Conservation (phyloP, 1,284 basidiomycete species). For the Microbotryomycetes sp. region DNA sequence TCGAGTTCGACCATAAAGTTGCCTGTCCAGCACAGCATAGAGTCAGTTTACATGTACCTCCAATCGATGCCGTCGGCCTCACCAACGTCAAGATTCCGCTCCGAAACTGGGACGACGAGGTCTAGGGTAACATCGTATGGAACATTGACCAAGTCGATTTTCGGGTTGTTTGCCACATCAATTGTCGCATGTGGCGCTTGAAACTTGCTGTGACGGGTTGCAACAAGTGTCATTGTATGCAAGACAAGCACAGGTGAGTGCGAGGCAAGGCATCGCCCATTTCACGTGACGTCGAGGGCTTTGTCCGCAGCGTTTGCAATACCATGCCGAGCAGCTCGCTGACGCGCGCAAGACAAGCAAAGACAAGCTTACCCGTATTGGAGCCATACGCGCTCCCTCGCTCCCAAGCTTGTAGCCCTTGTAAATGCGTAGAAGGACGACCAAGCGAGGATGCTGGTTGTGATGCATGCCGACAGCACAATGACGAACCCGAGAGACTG, state of each 20-base stretch:
- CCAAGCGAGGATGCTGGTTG: neutral
- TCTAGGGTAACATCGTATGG: conserved; percentile 21
- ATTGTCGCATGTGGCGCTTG: neutral
- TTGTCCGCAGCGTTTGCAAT: neutral
- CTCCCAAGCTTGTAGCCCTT: neutral
- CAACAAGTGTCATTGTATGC: neutral
- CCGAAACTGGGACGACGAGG: conserved; percentile 13
- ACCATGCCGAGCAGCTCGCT: too few species aligned
- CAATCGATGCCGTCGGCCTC: neutral
- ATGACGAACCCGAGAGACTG: neutral
- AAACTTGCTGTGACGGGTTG: neutral
- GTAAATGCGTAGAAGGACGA: neutral
- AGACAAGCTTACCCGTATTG: neutral
- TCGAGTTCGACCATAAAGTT: conserved; percentile 26
- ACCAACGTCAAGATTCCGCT: conserved; percentile 19
- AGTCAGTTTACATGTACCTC: neutral
- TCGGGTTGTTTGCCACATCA: neutral
- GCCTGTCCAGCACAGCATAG: conserved; percentile 5
- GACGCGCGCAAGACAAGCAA: neutral
- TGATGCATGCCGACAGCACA: neutral
- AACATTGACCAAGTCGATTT: neutral
- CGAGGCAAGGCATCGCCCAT: too few species aligned
- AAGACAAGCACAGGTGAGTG: too few species aligned
- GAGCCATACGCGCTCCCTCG: neutral
- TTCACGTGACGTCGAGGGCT: neutral